Evolutionary conservation across 192 early-diverging fungal genomes (phyloP), one percentile per base, ranked within the genome.

Genomic region (Spinellus fusiger): DNA sequence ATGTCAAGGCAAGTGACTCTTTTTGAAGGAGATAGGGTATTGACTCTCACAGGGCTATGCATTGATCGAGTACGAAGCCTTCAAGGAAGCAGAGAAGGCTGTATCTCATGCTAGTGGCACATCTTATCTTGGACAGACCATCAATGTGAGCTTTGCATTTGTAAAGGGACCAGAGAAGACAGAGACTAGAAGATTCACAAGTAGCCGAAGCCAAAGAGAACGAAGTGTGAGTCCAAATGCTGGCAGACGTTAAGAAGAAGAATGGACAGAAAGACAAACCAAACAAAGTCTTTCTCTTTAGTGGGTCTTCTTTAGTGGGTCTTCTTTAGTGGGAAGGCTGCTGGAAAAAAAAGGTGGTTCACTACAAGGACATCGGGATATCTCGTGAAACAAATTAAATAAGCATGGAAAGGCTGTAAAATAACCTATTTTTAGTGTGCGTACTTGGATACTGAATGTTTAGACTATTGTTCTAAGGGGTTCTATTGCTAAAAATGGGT

Each of bases 101-200:
- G 89, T 95, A 26, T 77, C 85, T 26, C 72, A 72, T 35, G 81
- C 84, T 15, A 85, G 93, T 57, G 86, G 82, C 26, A 85, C 77
- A 35, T 84, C 87, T 52, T 73, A 93, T 44, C 77, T 93, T 33
- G 94, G 88, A 26, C 73, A 87, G 67, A 78, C 74, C 8, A 75
- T 98, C 31, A 62, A 79, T n/a, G 82, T 86, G 13, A 88, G 92
- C 65, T 96, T 90, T 80, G 93, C 94, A 4, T 98, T 98, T 76
- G 78, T 94, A 54, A 80, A 78, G 59, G 61, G 61, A 15, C 35
- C 75, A 6, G 40, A 44, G 40, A 44, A 44, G 40, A 10, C 10
- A 3, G 40, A 44, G 18, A 44, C 15, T 18, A 44, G 40, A 44
- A 12, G 40, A 44, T 44, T 44, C 40, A 44, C 3, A 12, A 44